phyloP scores from a whole-genome alignment of 2,329 filamentous ascomycete species.

The Ustulina deusta region DNA sequence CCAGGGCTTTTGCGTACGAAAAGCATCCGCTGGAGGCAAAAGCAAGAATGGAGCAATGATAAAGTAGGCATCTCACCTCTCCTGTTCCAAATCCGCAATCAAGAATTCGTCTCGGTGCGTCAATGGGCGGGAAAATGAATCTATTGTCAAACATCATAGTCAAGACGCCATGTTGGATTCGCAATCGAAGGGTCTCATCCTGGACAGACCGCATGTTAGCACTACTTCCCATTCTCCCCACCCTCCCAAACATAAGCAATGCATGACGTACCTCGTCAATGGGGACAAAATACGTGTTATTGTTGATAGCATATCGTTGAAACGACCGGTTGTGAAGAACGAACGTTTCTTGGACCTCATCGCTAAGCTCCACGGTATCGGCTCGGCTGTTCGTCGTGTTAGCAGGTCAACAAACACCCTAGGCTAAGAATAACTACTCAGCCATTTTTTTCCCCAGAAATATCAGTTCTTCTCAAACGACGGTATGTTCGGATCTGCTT shows the following conservation, averaged over 20 bases:
- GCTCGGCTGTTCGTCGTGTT: conserved; percentile 55
- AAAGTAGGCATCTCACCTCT: conserved; percentile 49
- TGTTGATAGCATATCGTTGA: conserved; percentile 74
- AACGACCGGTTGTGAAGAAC: conserved; percentile 72
- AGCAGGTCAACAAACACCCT: conserved; percentile 39
- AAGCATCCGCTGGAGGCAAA: background rate
- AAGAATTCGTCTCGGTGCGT: conserved; percentile 68
- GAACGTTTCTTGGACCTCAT: conserved; percentile 70
- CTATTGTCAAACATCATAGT: conserved; percentile 73
- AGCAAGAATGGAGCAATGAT: conserved; percentile 14
- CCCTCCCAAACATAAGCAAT: conserved; percentile 7
- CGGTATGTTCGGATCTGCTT: conserved; percentile 14
- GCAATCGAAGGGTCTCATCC: conserved; percentile 76
- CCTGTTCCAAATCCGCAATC: conserved; percentile 81
- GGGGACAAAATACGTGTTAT: conserved; percentile 74
- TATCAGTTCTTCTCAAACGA: conserved; percentile 23
- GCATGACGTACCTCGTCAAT: conserved; percentile 72
- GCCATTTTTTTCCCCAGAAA: conserved; percentile 45
- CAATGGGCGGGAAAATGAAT: conserved; percentile 76
- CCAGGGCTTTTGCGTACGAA: conserved; percentile 7
- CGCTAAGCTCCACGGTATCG: conserved; percentile 58
- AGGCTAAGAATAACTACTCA: conserved; percentile 44
- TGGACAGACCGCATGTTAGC: conserved; percentile 51
- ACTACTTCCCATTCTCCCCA: background rate
- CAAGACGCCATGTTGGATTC: conserved; percentile 72